phyloP scores from a whole-genome alignment of 805 yeast genomes.

The Wickerhamiella bombiphila region DNA sequence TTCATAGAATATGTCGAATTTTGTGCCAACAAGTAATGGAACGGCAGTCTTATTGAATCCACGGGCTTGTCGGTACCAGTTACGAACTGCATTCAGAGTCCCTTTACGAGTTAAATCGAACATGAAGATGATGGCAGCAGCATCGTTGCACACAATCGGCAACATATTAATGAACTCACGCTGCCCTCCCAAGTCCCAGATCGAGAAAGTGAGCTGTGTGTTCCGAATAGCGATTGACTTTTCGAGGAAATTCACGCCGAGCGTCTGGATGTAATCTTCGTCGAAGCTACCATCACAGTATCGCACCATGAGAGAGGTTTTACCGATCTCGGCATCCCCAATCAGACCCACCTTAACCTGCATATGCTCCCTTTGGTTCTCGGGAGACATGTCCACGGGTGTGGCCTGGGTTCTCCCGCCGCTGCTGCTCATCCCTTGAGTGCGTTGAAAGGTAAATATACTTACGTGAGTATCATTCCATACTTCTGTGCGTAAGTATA shows the following conservation, averaged over 20 bases:
- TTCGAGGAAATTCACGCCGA: conserved; percentile 93
- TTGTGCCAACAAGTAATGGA: conserved; percentile 84
- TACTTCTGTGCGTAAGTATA: no score
- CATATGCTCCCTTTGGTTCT: conserved; percentile 20
- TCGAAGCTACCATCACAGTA: conserved; percentile 92
- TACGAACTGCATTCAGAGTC: conserved; percentile 75
- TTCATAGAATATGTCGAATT: conserved; percentile 75
- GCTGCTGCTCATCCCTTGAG: not conserved
- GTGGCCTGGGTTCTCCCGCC: conserved; percentile 2
- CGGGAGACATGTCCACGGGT: conserved; percentile 19
- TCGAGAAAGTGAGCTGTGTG: conserved; percentile 77
- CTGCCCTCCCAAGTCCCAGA: conserved; percentile 96
- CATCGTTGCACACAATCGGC: conserved; percentile 81
- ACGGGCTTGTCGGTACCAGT: conserved; percentile 87
- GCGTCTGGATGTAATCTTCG: conserved; percentile 81
- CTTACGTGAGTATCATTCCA: no score
- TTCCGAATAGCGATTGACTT: conserved; percentile 69
- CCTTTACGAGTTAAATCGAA: conserved; percentile 80
- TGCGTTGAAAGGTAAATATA: not conserved
- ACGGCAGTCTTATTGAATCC: conserved; percentile 84
- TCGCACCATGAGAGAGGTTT: conserved; percentile 90
- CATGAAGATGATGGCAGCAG: conserved; percentile 80
- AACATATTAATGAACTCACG: conserved; percentile 90
- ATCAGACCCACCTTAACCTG: conserved; percentile 72
- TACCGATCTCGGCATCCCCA: conserved; percentile 94